Evolutionary conservation across 2,329 filamentous ascomycete species (phyloP), one percentile per base, ranked within the genome.

Genomic region (Parastagonospora nodorum): DNA sequence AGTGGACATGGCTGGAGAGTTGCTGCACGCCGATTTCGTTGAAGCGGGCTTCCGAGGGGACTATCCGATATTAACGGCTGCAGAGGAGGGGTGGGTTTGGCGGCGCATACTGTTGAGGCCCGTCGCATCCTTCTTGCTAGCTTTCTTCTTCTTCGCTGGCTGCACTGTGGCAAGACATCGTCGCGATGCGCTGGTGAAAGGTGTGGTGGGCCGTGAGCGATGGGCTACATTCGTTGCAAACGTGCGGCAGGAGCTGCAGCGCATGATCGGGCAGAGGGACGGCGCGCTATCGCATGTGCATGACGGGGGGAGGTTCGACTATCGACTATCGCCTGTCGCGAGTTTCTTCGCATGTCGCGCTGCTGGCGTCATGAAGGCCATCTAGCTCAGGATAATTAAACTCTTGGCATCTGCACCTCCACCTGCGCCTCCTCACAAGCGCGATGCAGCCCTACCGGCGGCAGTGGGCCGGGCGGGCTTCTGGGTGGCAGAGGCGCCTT

Each of bases 11-110:
- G 51, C 82, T 81, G 79, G 92, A 97, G 61, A 99, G 79, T 67
- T 97, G 93, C 76, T 99, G 94, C 33, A 99, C 90, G 45, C 90
- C 91, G 64, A 99, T 92, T 61, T 95, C 89, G 75, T 95, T 99
- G 78, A 88, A 90, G 60, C 94, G 86, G 42, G 90, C 80, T 49
- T 82, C 75, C 6, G 78, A 75, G n/a, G 74, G 64, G 28, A 75
- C 67, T 73, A 61, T 4, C 15, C 1, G 11, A 33, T 4, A 11
- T 52, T 15, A 45, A n/a, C 16, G 16, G 24, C 10, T 16, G 15
- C 2, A n/a, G 1, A n/a, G 4, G 6, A 8, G 3, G 7, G 9
- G 30, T 15, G n/a, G 27, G 30, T 3, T 14, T 11, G 33, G 2
- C 12, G 50, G 36, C 11, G 46, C 48, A 50, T 59, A 71, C 70